Evolutionary conservation across 1,284 basidiomycete genomes (phyloP).

Genomic region (Porphyrellus sp.): DNA sequence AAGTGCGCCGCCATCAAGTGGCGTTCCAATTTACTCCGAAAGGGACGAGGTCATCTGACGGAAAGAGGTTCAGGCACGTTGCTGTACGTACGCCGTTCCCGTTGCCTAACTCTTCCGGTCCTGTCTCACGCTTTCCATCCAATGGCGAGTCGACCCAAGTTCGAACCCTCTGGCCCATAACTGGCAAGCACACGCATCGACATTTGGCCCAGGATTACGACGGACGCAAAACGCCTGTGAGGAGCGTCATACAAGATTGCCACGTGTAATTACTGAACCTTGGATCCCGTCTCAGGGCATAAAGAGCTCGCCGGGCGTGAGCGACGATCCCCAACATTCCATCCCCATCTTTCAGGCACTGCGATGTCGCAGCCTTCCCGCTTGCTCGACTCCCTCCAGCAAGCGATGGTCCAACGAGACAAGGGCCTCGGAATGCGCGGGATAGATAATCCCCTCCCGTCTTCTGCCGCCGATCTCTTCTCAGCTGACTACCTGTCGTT

Average conservation of each 20-base stretch:
- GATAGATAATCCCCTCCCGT: constrained; percentile 32
- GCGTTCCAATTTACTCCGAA: no score
- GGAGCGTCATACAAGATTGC: neutral
- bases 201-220: neutral
- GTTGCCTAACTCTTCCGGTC: no score
- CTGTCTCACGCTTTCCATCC: neutral
- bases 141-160: neutral
- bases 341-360: neutral
- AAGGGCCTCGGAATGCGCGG: constrained; percentile 5
- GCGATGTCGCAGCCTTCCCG: constrained; percentile 12
- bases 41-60: no score
- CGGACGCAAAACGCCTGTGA: neutral
- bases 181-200: neutral
- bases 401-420: constrained; percentile 11
- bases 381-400: constrained; percentile 18
- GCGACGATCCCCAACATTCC: neutral
- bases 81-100: no score
- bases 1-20: no score
- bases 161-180: no score
- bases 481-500: constrained; percentile 66
- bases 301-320: constrained; percentile 7
- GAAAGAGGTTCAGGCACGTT: no score
- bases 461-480: constrained; percentile 44
- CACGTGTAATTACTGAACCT: neutral
- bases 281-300: constrained; percentile 2